Evolutionary conservation across 2,329 filamentous ascomycete species (phyloP).

Genomic region (Blumeriella jaapii): DNA sequence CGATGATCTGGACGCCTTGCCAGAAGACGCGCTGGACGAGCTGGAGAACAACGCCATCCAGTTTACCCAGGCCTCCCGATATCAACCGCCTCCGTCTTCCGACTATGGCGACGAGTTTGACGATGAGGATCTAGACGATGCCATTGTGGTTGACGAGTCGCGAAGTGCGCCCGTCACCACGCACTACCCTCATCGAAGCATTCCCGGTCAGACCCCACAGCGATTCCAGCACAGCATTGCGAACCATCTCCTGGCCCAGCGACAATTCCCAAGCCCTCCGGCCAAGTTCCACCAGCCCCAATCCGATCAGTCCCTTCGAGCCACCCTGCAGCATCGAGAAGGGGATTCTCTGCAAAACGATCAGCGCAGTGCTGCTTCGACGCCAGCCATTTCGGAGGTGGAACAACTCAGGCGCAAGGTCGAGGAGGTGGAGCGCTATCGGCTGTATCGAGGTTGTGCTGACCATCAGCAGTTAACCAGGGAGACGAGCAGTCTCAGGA

Average conservation of each 20-base stretch:
- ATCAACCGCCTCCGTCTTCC: constrained; percentile 23
- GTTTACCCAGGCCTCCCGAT: constrained; percentile 29
- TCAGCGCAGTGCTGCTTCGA: constrained; percentile 12
- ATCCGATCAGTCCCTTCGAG: constrained; percentile 7
- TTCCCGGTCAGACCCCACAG: constrained; percentile 11
- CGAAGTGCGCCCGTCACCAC: constrained; percentile 17
- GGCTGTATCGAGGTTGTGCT: constrained; percentile 4
- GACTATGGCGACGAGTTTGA: constrained; percentile 29
- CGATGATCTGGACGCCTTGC: constrained; percentile 50
- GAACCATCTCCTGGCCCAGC: constrained; percentile 7
- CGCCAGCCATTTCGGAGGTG: constrained; percentile 6
- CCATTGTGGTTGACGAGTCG: constrained; percentile 35
- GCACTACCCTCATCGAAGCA: constrained; percentile 11
- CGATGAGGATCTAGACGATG: constrained; percentile 38
- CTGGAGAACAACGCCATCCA: constrained; percentile 54
- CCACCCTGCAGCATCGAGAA: constrained; percentile 3
- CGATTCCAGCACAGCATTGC: constrained; percentile 16
- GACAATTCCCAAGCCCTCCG: constrained; percentile 8
- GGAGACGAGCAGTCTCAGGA: constrained; percentile 41
- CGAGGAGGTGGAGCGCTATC: constrained; percentile 18
- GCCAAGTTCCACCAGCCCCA: constrained; percentile 1
- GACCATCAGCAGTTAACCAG: constrained; percentile 31
- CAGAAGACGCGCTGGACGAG: constrained; percentile 45
- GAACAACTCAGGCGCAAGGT: constrained; percentile 19
- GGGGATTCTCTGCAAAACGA: constrained; percentile 12